Conservation (phyloP, 2,329 filamentous ascomycete genomes). For the Coniochaeta hoffmannii region DNA sequence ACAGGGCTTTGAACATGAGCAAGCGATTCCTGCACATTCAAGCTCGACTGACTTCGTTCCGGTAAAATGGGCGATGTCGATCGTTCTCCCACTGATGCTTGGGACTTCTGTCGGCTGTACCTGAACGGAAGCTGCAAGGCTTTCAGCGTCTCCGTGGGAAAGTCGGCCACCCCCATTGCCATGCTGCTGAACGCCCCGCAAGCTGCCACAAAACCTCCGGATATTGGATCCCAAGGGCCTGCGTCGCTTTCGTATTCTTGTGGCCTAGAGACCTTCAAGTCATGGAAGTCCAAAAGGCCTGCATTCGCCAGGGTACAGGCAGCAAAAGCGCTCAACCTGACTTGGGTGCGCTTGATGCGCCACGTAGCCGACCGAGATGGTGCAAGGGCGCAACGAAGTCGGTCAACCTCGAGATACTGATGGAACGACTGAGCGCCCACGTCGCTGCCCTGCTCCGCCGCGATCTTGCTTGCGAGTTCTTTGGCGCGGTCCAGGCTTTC, state of each 20-base stretch:
- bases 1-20: conserved; percentile 42
- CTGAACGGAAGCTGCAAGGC: conserved; percentile 19
- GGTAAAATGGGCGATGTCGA: conserved; percentile 37
- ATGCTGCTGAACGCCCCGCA: conserved; percentile 73
- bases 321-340: conserved; percentile 61
- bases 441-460: conserved; percentile 41
- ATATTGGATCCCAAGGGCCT: conserved; percentile 72
- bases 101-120: conserved; percentile 18
- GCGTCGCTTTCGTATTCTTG: conserved; percentile 70
- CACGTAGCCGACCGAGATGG: conserved; percentile 62
- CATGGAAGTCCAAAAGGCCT: conserved; percentile 57
- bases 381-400: conserved; percentile 57
- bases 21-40: conserved; percentile 35
- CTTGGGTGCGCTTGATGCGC: conserved; percentile 58
- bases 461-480: conserved; percentile 9
- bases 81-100: conserved; percentile 9
- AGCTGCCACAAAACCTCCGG: conserved; percentile 69
- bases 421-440: conserved; percentile 59
- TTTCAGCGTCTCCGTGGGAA: conserved; percentile 51
- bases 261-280: conserved; percentile 59
- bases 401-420: conserved; percentile 53
- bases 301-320: conserved; percentile 57
- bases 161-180: conserved; percentile 74
- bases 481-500: conserved; percentile 20
- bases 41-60: conserved; percentile 25